Evolutionary conservation across 345 rosid species (phyloP), one percentile per base, ranked within the genome.

Genomic region (Pugionium cornutum): DNA sequence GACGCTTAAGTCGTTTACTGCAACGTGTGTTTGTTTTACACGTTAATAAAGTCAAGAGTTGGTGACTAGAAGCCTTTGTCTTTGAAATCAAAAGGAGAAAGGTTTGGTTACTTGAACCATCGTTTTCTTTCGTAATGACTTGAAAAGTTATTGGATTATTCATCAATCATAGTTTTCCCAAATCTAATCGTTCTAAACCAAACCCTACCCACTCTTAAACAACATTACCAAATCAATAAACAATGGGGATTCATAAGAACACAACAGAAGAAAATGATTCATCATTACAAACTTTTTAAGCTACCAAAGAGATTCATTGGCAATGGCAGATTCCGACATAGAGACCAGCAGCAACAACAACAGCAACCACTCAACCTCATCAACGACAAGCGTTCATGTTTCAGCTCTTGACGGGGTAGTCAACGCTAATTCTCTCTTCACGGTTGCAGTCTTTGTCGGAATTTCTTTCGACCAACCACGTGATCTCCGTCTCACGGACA

Each of bases 391-490:
- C 30, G 57, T 73, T 37, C 76, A 66, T 33, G 72, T 73, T 18
- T 59, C 72, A 52, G 76, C 76, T 5, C 72, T 73, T 2, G 76
- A 73, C 18, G 72, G 72, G 1, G 52, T 73, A 4, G 67, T 73
- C 37, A 73, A 50, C 57, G 67, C 76, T 2, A 73, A 73, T 31
- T 73, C 72, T 7, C 72, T 73, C 49, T 73, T 73, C 72, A 66
- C 76, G 1, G 62, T 73, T 46, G 76, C 76, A 5, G 76, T 73
- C 62, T 73, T 73, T 45, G 62, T 73, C 8, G 76, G 76, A 44
- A 66, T 73, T 9, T 31, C 72, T 2, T 73, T 73, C 25, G 30
- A 29, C 43, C 61, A 66, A 4, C 72, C 76, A 4, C 43, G 67
- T 43, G 51, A 73, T 30, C 70, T 72, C 4, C 64, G 2, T 33